Base-by-base conservation (phyloP, 2,329 filamentous ascomycete species). In the Diplocarpon rosae region DNA sequence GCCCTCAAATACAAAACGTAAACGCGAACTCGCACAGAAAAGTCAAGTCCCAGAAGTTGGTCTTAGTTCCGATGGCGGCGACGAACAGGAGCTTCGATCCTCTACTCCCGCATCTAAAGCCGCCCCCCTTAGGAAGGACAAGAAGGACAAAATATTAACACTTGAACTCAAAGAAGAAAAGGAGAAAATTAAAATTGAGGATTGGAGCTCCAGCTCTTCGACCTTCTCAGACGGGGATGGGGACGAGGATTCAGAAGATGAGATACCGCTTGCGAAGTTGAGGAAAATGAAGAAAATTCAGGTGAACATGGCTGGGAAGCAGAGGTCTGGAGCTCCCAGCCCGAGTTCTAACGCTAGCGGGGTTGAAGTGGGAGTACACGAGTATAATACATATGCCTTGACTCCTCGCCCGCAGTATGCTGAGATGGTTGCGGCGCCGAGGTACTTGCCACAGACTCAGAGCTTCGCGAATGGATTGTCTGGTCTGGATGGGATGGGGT, bases 181-280 rank as follows among this genome's bases (percentile, higher is more conserved):
- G 30, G 42, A 11, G 17, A 45, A 42, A 28, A 36, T 46, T 13
- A 46, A 48, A 14, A 9, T 45, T n/a, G 43, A 47, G 13, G 27
- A 37, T 2, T 40, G 39, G 2, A 40, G 43, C 32, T 42, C n/a
- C 0, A 36, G 30, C 6, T 47, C 40, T 30, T 42, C 30, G 3
- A 5, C 30, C 30, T 32, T 14, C 3, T 32, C 30, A 32, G 11
- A 12, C n/a, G 11, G 30, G n/a, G 48, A 43, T 0, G 38, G 20
- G 7, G 45, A 31, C 10, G 45, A 39, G 13, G 47, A 53, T 36
- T 52, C 49, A 1, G 55, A 58, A 33, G 54, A 56, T 32, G 55
- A 57, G 11, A 54, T 52, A 27, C 55, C 55, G 1, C 39, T 55
- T 1, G 55, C 55, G 12, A 56, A 57, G 27, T 32, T 54, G 20